Evolutionary conservation across 73 alveolate genomes (phyloP).

Genomic region (Paraurostyla sp.): DNA sequence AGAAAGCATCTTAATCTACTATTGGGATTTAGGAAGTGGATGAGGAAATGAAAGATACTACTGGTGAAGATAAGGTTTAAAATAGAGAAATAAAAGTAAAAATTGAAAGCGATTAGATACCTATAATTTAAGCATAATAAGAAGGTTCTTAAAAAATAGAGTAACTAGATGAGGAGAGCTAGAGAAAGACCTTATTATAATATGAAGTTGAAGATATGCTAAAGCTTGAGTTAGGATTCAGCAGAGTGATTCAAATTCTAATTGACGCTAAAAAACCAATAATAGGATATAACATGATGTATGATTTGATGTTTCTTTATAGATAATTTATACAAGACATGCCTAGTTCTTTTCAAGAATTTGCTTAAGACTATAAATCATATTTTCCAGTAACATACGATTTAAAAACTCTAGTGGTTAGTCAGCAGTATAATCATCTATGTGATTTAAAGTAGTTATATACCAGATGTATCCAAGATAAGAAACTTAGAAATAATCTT

Average conservation of each 20-base stretch:
- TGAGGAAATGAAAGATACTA: no score
- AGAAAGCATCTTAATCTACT: no score
- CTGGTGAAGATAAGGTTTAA: no score
- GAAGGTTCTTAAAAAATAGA: conserved; percentile 56
- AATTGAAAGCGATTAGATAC: no score
- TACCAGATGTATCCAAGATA: conserved; percentile 3
- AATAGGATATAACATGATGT: conserved; percentile 92
- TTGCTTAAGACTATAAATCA: conserved; percentile 68
- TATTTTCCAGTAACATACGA: conserved; percentile 83
- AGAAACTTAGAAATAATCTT: conserved; percentile 33
- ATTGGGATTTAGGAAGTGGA: no score
- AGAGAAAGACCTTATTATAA: no score
- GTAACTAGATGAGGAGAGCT: conserved; percentile 20
- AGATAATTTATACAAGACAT: conserved; percentile 85
- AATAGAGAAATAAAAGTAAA: no score
- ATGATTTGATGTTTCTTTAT: conserved; percentile 88
- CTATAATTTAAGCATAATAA: no score
- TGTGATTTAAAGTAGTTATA: conserved; percentile 42
- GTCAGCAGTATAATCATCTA: conserved; percentile 3
- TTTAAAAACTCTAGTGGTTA: conserved; percentile 79
- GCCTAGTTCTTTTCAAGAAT: conserved; percentile 86
- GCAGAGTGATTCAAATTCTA: conserved; percentile 76
- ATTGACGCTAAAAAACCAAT: conserved; percentile 86
- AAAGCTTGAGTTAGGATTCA: conserved; percentile 84
- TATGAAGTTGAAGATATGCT: conserved; percentile 67